A percentile compares a stretch with the other conserved stretches of the same genome.
These are phyloP conservation scores for Tulasnella sp. DNA, from an alignment of 768 basidiomycete species.

Conservation along the genomic window DNA sequence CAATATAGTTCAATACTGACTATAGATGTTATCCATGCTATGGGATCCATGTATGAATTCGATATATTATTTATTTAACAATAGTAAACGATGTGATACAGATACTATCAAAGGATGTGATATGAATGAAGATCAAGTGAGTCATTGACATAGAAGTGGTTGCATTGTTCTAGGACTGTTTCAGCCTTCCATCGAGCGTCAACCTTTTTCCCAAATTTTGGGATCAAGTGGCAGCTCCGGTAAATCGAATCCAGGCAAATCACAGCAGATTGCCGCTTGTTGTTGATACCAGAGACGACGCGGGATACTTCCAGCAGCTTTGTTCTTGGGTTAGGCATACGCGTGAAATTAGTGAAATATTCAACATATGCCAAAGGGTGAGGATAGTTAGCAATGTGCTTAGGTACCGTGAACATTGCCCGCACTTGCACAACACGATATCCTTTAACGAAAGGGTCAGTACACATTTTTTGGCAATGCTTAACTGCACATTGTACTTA, in stretches of 20 bases:
- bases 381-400: background rate
- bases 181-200: slow-evolving; percentile 19
- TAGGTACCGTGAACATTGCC: slow-evolving; percentile 2
- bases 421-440: background rate
- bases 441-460: too few species aligned
- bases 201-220: slow-evolving; percentile 18
- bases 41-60: too few species aligned
- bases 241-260: slow-evolving; percentile 22
- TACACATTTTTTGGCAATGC: background rate
- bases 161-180: slow-evolving; percentile 19
- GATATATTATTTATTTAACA: too few species aligned
- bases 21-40: too few species aligned
- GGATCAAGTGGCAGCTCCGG: slow-evolving; percentile 26
- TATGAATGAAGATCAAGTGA: slow-evolving; percentile 1
- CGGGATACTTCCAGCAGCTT: background rate
- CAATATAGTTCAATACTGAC: too few species aligned
- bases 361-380: slow-evolving; percentile 1
- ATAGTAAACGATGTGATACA: too few species aligned
- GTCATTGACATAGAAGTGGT: slow-evolving; percentile 18
- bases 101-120: too few species aligned
- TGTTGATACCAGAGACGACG: background rate
- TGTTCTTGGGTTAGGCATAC: background rate
- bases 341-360: slow-evolving; percentile 6
- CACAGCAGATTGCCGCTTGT: slow-evolving; percentile 18
- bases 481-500: background rate